Base-by-base conservation (phyloP, 345 rosid genomes). In the Dipteronia dyeriana region DNA sequence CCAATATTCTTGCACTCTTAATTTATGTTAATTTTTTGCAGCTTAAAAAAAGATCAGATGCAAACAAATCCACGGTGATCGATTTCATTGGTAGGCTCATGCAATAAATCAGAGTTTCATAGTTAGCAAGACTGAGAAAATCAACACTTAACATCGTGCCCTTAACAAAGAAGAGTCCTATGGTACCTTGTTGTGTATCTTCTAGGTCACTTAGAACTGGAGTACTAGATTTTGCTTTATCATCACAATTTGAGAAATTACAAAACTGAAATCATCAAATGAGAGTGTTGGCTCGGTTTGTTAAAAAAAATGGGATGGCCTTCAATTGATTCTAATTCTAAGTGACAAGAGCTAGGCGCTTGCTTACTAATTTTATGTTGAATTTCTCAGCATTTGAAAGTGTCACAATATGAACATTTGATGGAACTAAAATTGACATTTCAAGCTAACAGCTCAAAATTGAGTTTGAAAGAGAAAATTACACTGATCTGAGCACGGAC, bases 401-500 rank as follows among this genome's bases (percentile, higher is more conserved):
- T 56, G 20, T 3, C 0, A 72, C 56, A 10, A 45, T 64, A 67
- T 71, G 9, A 17, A 76, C 51, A 69, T 34, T 61, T 26, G 41
- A 45, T 69, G 53, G 60, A 29, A 9, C 39, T 72, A 61, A 51
- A 56, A 67, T 70, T 39, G 3, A 59, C 43, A 66, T 47, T 45
- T 38, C 43, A 71, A 68, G 23, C 67, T 22, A 23, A 47, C 47
- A 17, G 38, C 56, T 31, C 39, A 71, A 26, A 79, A 61, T 14
- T 54, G 74, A 57, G 65, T 74, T 70, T 39, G 65, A 68, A 62
- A 72, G 56, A 75, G 79, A 79, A 77, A 83, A 77, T 85, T 87
- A 91, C 92, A 88, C 83, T 79, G 90, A 86, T 80, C 47, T 82
- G 84, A 87, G 76, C 81, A 49, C 41, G 66, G 89, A 86, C 25